Percentiles rank a stretch among this genome's conserved stretches.
Evolutionary conservation across 305 asterid species (phyloP).

Genomic region (Fraxinus dipetala): DNA sequence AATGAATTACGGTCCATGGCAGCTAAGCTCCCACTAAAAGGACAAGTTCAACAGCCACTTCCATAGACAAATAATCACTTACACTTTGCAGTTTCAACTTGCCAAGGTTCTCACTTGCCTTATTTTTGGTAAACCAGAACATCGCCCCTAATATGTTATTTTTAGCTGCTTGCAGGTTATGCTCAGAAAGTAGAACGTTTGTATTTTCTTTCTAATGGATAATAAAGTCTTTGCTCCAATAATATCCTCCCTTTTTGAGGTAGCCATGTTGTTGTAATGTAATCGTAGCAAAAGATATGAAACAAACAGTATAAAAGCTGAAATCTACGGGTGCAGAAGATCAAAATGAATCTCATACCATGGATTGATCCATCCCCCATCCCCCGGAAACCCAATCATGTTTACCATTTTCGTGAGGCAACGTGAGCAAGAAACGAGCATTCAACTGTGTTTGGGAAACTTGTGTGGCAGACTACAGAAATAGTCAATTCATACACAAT

Average conservation of each 20-base stretch:
- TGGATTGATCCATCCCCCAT: neutral
- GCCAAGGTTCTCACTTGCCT: neutral
- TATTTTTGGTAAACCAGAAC: neutral
- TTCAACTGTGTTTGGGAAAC: neutral
- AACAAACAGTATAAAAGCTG: neutral
- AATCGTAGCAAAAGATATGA: neutral
- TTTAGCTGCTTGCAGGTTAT: neutral
- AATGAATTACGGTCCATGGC: constrained; percentile 74
- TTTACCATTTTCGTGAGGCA: neutral
- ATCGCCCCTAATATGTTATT: neutral
- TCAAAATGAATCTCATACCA: neutral
- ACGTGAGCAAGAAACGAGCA: neutral
- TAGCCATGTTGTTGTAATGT: neutral
- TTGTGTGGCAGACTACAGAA: neutral
- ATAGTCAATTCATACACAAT: constrained; percentile 18
- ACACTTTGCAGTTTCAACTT: neutral
- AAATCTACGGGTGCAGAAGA: neutral
- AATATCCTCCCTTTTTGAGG: neutral
- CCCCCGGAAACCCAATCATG: neutral
- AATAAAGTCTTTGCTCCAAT: neutral
- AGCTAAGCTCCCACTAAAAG: constrained; percentile 53
- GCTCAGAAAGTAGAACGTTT: neutral
- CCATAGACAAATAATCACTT: constrained; percentile 30
- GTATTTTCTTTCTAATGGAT: neutral
- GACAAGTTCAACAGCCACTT: constrained; percentile 39